Percentiles rank a stretch among this genome's conserved stretches.
These are phyloP conservation scores for Geotrichum siamense DNA, from an alignment of 1,139 yeast genomes.

Conservation along the genomic window DNA sequence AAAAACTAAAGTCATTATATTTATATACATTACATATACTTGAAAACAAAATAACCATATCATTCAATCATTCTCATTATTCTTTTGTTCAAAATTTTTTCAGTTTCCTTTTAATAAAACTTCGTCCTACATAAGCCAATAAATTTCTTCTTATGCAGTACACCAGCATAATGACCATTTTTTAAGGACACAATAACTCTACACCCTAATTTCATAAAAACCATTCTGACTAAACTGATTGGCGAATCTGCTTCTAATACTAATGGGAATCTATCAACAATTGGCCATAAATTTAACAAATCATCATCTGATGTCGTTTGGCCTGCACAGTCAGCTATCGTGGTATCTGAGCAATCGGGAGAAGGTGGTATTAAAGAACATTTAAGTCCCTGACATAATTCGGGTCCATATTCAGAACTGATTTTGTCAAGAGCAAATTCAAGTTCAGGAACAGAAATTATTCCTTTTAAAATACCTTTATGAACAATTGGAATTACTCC, in stretches of 20 bases:
- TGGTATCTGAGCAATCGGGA: too few relatives aligned
- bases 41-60: too few relatives aligned
- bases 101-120: conserved; percentile 2
- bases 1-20: too few relatives aligned
- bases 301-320: background rate
- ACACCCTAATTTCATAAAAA: conserved; percentile 51
- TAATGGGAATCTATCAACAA: conserved; percentile 47
- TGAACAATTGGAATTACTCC: conserved; percentile 46
- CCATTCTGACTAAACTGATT: conserved; percentile 46
- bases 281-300: conserved; percentile 38
- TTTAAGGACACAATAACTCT: conserved; percentile 47
- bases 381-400: background rate
- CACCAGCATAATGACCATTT: conserved; percentile 47
- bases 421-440: conserved; percentile 48
- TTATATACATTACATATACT: too few relatives aligned
- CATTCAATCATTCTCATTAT: too few relatives aligned
- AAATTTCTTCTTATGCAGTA: conserved; percentile 50
- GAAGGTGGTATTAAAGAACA: background rate
- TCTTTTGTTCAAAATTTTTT: too few relatives aligned
- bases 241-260: conserved; percentile 47
- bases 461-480: conserved; percentile 40
- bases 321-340: background rate
- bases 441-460: conserved; percentile 47
- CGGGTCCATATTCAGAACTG: conserved; percentile 25
- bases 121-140: conserved; percentile 38